Evolutionary conservation across 169 alveolate species (phyloP).

Genomic region (Plasmodium malariae): DNA sequence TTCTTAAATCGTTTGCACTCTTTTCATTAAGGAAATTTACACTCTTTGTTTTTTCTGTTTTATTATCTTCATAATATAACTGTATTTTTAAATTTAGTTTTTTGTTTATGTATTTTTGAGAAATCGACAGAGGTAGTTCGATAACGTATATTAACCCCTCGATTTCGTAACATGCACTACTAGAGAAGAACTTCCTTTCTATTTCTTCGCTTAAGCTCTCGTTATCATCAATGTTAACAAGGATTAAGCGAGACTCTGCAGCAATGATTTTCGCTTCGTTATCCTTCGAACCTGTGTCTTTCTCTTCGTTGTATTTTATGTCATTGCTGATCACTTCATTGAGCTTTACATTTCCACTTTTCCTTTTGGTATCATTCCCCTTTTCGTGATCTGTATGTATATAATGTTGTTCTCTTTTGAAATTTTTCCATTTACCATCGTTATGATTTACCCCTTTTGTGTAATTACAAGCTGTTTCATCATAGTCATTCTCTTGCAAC

Average conservation of each 20-base stretch:
- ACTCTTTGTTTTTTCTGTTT: neutral
- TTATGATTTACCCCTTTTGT: neutral
- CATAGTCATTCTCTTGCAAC: neutral
- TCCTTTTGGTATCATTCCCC: neutral
- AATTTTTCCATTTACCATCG: neutral
- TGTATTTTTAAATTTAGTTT: conserved; percentile 23
- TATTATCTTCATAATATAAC: conserved; percentile 8
- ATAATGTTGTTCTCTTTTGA: neutral
- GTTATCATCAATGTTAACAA: neutral
- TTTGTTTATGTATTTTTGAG: conserved; percentile 39
- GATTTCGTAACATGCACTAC: neutral
- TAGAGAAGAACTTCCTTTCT: neutral
- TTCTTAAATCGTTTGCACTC: conserved; percentile 27
- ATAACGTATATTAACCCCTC: conserved; percentile 40
- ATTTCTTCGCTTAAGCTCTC: neutral
- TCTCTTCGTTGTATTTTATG: neutral
- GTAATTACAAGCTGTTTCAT: neutral
- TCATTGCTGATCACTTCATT: neutral
- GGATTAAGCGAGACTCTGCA: neutral
- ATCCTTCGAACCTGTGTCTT: neutral
- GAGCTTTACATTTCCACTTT: neutral
- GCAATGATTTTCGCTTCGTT: neutral
- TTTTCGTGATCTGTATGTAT: neutral
- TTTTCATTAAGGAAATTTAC: conserved; percentile 24
- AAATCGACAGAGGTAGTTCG: conserved; percentile 31